Base-by-base conservation (phyloP, 495 filamentous ascomycete genomes). In the Penicillium canescens region DNA sequence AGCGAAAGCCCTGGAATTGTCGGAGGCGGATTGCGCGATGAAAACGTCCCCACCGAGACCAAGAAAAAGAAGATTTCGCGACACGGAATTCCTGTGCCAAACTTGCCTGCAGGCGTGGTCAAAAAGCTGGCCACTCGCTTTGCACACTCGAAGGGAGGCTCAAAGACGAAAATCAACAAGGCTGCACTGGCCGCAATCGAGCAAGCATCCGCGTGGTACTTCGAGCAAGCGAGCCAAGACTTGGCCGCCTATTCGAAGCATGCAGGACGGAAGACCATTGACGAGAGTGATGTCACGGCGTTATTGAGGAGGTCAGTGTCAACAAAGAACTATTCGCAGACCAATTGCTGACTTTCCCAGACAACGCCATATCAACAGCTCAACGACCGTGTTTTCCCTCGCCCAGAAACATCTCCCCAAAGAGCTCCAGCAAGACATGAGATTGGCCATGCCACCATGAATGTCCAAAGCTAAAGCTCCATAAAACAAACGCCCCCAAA, bases 171-270 rank as follows among this genome's bases (percentile, higher is more conserved):
- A 57, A 83, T 96, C 46, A 82, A 76, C 53, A 84, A 86, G 35
- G 87, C 91, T 26, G 84, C 86, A 2, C 73, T 96, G 46, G 78
- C 81, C 14, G 84, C 84, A 21, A 85, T 96, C 35, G 83, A 86
- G 64, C 84, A 88, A 61, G 89, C 90, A 13, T 87, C 86, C 14
- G 88, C 92, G 33, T 91, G 88, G 85, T 96, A 90, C 69, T 95
- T 96, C 63, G 87, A 93, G 61, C 92, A 96, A 67, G 75, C 86
- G 12, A 81, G 88, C 50, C 88, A 89, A 21, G 90, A 95, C 61
- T 74, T 96, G 53, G 82, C 81, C 3, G 84, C 79, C 2, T 96
- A 92, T 70, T 87, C 92, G 8, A 77, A 85, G 43, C 92, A 96
- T 68, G 91, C 89, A 4, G 84, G 86, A 26, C 81, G 92, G 37